phyloP scores from a whole-genome alignment of 768 basidiomycete genomes.

The Tulasnella sp. region DNA sequence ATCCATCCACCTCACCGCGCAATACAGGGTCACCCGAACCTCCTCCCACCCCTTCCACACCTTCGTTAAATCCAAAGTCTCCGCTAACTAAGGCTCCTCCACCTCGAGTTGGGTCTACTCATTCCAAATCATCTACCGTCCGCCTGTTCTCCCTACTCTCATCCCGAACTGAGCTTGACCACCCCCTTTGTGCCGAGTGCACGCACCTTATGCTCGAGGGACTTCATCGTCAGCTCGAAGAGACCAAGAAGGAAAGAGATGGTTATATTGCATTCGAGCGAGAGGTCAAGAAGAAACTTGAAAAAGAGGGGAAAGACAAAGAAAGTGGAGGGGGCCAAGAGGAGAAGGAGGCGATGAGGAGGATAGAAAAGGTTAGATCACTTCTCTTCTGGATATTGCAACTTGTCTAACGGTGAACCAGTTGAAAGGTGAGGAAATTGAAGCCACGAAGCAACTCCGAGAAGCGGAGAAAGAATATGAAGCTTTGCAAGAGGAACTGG shows the following conservation, averaged over 20 bases:
- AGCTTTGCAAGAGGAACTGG: slow-evolving; percentile 69
- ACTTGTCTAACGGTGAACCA: neutral
- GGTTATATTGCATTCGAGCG: slow-evolving; percentile 92
- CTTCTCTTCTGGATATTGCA: neutral
- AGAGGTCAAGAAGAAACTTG: slow-evolving; percentile 75
- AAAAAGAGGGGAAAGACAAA: slow-evolving; percentile 49
- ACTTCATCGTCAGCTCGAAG: slow-evolving; percentile 77
- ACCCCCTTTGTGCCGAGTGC: slow-evolving; percentile 94
- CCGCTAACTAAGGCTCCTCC: slow-evolving; percentile 21
- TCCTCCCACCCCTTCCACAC: slow-evolving; percentile 53
- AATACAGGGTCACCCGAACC: slow-evolving; percentile 36
- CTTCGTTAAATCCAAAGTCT: slow-evolving; percentile 5
- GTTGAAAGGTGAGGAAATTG: slow-evolving; percentile 49
- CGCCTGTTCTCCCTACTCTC: slow-evolving; percentile 74
- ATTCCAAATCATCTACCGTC: slow-evolving; percentile 62
- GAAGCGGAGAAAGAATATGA: slow-evolving; percentile 71
- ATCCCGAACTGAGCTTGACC: slow-evolving; percentile 74
- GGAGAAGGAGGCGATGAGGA: slow-evolving; percentile 60
- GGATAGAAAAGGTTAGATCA: slow-evolving; percentile 56
- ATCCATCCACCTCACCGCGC: slow-evolving; percentile 33
- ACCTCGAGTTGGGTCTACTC: slow-evolving; percentile 59
- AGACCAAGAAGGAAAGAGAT: slow-evolving; percentile 86
- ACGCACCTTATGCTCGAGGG: slow-evolving; percentile 72
- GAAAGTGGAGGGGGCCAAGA: slow-evolving; percentile 23
- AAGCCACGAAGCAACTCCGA: slow-evolving; percentile 70